Evolutionary conservation across 2,329 filamentous ascomycete genomes (phyloP), one percentile per base, ranked within the genome.

Genomic region (Talaromyces sp.): DNA sequence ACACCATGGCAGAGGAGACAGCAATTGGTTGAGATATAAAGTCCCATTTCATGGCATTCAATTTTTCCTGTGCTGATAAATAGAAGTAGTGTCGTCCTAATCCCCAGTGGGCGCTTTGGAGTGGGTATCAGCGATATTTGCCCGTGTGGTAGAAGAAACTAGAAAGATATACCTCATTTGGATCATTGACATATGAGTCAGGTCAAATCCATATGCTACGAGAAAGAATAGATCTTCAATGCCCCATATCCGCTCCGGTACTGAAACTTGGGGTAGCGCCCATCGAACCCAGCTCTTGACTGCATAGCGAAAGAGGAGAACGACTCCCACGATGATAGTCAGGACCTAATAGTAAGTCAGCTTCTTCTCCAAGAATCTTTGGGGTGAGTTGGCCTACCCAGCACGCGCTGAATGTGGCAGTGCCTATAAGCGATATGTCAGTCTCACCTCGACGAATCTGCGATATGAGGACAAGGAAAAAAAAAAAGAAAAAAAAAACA

Each of bases 31-130:
- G 62, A 3, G 52, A 55, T 13, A 60, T 51, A 19, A 59, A 59
- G 17, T 60, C 58, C 41, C 52, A 59, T 53, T 63, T 70, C 62
- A 73, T 60, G 4, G 69, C 57, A n/a, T 57, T 45, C 2, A 54
- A 52, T 30, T 55, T 67, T 44, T 72, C 56, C 3, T 55, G 46
- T 1, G 48, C 33, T 1, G 57, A 58, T 9, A 72, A 44, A 45
- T 68, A 70, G 56, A 59, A 71, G 35, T 64, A 67, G 48, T 73
- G 70, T 35, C 68, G 59, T 11, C 70, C 70, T 6, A 73, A 51
- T 1, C 70, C 70, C 60, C 60, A 67, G 3, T 64, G 41, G 13
- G 64, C 59, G 47, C 69, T 72, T 4, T 16, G 19, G n/a, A 13
- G 16, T 8, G 11, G 4, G 9, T 27, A 47, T 44, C n/a, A 44